Conservation (phyloP, 2,329 filamentous ascomycete genomes). For the Pestalotiopsis sp. region DNA sequence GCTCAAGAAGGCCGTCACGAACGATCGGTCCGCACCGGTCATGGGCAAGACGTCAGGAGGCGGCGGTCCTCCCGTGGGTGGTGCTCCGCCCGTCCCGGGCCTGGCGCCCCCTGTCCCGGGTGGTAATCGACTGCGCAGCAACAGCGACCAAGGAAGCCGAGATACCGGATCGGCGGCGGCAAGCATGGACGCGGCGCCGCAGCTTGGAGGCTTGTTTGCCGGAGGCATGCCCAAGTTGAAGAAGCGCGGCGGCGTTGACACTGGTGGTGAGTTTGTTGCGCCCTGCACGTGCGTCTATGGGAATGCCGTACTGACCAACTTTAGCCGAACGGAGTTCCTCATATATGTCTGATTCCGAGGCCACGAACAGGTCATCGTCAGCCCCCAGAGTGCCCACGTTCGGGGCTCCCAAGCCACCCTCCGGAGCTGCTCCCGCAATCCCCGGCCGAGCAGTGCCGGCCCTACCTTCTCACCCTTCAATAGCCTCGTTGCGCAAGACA, state of each 20-base stretch:
- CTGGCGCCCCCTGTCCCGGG: slow-evolving; percentile 73
- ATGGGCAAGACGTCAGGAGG: slow-evolving; percentile 60
- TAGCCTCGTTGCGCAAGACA: slow-evolving; percentile 64
- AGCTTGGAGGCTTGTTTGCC: slow-evolving; percentile 85
- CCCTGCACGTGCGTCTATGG: slow-evolving; percentile 7
- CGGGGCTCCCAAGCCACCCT: slow-evolving; percentile 60
- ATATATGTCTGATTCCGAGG: slow-evolving; percentile 82
- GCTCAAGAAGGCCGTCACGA: slow-evolving; percentile 86
- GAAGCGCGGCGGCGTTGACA: slow-evolving; percentile 80
- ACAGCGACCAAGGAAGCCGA: slow-evolving; percentile 71
- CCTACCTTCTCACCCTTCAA: slow-evolving; percentile 52
- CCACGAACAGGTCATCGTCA: slow-evolving; percentile 37
- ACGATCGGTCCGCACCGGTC: slow-evolving; percentile 85
- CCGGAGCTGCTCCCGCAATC: slow-evolving; percentile 59
- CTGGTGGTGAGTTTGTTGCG: slow-evolving; percentile 54
- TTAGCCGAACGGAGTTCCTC: slow-evolving; percentile 69
- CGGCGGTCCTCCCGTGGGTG: slow-evolving; percentile 65
- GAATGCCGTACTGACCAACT: slow-evolving; percentile 17
- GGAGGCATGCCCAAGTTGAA: slow-evolving; percentile 95
- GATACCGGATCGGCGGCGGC: slow-evolving; percentile 41
- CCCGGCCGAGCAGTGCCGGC: slow-evolving; percentile 55
- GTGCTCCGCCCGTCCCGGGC: slow-evolving; percentile 81
- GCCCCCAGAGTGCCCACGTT: slow-evolving; percentile 56
- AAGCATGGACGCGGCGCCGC: slow-evolving; percentile 67
- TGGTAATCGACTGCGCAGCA: slow-evolving; percentile 72